Evolutionary conservation across 1,284 basidiomycete genomes (phyloP).

Genomic region (Moesziomyces parantarcticus): DNA sequence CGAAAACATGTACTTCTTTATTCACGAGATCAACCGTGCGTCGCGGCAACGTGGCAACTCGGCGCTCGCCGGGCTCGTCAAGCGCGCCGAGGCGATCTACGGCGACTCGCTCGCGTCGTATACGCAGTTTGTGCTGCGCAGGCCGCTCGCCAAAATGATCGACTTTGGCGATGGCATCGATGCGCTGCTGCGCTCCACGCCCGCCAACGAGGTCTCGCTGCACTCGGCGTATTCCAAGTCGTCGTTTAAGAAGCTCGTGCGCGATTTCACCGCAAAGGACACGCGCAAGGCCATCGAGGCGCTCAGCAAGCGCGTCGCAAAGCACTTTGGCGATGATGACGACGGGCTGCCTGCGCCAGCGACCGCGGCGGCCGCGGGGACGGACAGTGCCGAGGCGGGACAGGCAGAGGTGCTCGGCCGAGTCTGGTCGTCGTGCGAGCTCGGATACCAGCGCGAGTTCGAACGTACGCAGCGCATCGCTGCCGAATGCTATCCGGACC

Average conservation of each 20-base stretch:
- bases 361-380: neutral
- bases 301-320: constrained; percentile 89
- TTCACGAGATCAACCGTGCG: constrained; percentile 79
- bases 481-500: constrained; percentile 50
- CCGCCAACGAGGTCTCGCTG: constrained; percentile 80
- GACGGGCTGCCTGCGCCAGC: constrained; percentile 69
- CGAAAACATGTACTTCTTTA: constrained; percentile 95
- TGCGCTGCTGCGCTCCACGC: constrained; percentile 81
- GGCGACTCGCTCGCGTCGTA: constrained; percentile 87
- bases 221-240: constrained; percentile 82
- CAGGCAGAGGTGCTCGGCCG: constrained; percentile 36
- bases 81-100: constrained; percentile 83
- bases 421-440: constrained; percentile 52
- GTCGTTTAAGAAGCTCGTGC: constrained; percentile 83
- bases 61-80: constrained; percentile 75
- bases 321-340: constrained; percentile 79
- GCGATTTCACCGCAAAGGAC: constrained; percentile 88
- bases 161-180: constrained; percentile 95
- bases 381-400: constrained; percentile 4
- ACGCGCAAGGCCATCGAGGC: constrained; percentile 83
- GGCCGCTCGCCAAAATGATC: constrained; percentile 87
- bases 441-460: constrained; percentile 43
- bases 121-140: constrained; percentile 84
- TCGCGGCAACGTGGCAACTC: constrained; percentile 58
- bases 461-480: constrained; percentile 36